Evolutionary conservation across 225 moss, liverwort and hornwort genomes (phyloP).

Genomic region (Straminergon stramineum): DNA sequence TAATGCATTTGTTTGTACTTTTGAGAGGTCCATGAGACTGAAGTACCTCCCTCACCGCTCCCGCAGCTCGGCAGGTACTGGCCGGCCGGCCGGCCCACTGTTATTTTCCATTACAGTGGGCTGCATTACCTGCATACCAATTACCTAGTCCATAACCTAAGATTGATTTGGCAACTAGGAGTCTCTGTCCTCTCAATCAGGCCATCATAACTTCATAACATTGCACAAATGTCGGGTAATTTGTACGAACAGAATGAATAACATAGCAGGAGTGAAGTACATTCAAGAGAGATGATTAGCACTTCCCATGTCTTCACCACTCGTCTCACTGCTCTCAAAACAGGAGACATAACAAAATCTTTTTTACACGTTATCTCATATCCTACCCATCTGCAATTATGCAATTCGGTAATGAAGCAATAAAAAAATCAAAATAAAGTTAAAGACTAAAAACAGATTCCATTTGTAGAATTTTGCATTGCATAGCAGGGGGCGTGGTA

Average conservation of each 20-base stretch:
- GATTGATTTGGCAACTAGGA: not conserved
- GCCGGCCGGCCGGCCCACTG: too few relatives aligned
- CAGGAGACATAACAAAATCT: not conserved
- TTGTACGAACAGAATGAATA: not conserved
- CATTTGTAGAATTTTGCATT: constrained; percentile 5
- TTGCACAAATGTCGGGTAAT: not conserved
- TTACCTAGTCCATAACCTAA: not conserved
- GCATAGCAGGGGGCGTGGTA: constrained; percentile 1
- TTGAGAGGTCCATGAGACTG: not conserved
- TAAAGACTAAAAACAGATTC: not conserved
- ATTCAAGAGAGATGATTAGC: not conserved
- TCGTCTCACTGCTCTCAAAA: not conserved
- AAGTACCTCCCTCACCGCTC: not conserved
- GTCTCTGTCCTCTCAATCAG: not conserved
- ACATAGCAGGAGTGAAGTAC: not conserved
- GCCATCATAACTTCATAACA: not conserved
- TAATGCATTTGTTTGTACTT: too few relatives aligned
- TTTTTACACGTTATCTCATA: not conserved
- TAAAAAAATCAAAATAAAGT: not conserved
- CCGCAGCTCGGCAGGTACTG: not conserved
- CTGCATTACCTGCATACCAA: not conserved
- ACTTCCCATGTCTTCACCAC: not conserved
- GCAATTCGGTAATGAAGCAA: not conserved
- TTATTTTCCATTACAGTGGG: too few relatives aligned
- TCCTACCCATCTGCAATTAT: not conserved